Conservation (phyloP, 352 stramenopile genomes). For the Globisporangium solare region DNA sequence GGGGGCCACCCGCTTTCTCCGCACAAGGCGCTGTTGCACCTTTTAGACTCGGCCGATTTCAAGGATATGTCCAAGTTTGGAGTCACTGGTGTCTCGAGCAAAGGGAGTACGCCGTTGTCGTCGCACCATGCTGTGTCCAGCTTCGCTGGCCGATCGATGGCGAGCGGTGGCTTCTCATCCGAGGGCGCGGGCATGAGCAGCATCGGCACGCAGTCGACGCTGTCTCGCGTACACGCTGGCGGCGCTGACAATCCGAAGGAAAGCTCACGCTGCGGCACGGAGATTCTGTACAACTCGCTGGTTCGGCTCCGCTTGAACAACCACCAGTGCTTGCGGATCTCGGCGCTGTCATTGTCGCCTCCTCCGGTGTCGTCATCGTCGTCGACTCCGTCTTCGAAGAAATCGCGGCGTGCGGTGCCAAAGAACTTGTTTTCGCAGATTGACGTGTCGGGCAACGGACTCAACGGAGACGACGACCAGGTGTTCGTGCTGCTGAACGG, state of each 20-base stretch:
- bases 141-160: constrained; percentile 18
- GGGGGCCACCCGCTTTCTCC: constrained; percentile 40
- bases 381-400: constrained; percentile 15
- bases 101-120: constrained; percentile 3
- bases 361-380: constrained; percentile 19
- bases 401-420: constrained; percentile 8
- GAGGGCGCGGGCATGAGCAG: constrained; percentile 7
- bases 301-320: constrained; percentile 69
- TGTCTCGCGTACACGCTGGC: constrained; percentile 2
- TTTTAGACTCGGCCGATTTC: constrained; percentile 49
- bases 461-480: constrained; percentile 71
- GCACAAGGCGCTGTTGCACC: constrained; percentile 53
- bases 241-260: constrained; percentile 39
- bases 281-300: constrained; percentile 69
- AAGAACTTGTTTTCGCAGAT: constrained; percentile 32
- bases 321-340: constrained; percentile 62
- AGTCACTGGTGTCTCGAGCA: constrained; percentile 3
- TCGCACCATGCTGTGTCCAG: constrained; percentile 12
- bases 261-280: constrained; percentile 55
- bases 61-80: constrained; percentile 3
- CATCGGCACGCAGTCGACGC: constrained; percentile 6
- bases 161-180: constrained; percentile 4
- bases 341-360: constrained; percentile 10
- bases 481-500: constrained; percentile 79
- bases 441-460: constrained; percentile 52